Evolutionary conservation across 129 eudicot genomes (phyloP).

Genomic region (Centaurea solstitialis): DNA sequence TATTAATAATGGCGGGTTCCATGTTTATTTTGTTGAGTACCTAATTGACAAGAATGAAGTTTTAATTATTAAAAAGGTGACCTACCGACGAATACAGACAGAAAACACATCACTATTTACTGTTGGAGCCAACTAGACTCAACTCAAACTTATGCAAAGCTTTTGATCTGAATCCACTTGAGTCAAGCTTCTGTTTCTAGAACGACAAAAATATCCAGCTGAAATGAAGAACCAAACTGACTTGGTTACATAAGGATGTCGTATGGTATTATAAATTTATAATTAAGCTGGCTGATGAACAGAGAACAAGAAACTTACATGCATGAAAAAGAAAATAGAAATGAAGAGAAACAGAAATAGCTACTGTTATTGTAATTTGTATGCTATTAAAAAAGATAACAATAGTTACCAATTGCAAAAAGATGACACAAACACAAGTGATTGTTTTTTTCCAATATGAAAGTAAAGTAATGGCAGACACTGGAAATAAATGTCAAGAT

Average conservation of each 20-base stretch:
- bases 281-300: not conserved
- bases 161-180: not conserved
- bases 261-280: not conserved
- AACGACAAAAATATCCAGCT: constrained; percentile 1
- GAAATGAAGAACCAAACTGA: not conserved
- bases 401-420: constrained; percentile 18
- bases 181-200: constrained; percentile 16
- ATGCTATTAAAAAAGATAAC: constrained; percentile 5
- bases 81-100: constrained; percentile 18
- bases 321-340: not conserved
- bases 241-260: not conserved
- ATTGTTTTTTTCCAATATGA: not conserved
- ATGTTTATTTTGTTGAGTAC: constrained; percentile 4
- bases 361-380: not conserved
- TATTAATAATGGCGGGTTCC: constrained; percentile 17
- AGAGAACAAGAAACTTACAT: not conserved
- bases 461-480: constrained; percentile 46
- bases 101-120: constrained; percentile 4
- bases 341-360: not conserved
- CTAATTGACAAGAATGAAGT: constrained; percentile 11
- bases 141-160: constrained; percentile 5
- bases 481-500: constrained; percentile 18
- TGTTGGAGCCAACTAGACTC: constrained; percentile 7
- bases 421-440: constrained; percentile 8
- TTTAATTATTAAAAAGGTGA: not conserved